These are phyloP conservation scores for Pestalotiopsis sp. DNA, from an alignment of 2,329 filamentous ascomycete genomes.

Conservation along the genomic window DNA sequence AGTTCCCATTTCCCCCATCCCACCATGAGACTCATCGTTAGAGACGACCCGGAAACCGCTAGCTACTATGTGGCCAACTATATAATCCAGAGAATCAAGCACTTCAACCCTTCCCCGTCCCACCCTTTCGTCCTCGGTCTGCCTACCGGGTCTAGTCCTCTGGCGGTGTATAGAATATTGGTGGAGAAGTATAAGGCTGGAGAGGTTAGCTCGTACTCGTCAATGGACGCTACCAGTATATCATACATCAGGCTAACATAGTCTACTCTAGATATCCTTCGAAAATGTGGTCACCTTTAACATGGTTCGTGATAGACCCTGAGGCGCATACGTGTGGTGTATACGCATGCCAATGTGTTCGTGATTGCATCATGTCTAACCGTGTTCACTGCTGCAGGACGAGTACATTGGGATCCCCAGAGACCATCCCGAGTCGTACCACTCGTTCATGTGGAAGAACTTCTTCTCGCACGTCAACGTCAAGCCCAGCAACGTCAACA, in stretches of 20 bases:
- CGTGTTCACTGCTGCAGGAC: constrained; percentile 53
- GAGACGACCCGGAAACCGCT: constrained; percentile 69
- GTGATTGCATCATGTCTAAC: not conserved
- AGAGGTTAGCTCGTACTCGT: constrained; percentile 40
- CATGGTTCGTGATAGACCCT: constrained; percentile 62
- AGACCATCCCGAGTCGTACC: constrained; percentile 84
- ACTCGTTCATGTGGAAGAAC: constrained; percentile 92
- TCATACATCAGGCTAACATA: constrained; percentile 33
- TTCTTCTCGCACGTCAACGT: constrained; percentile 88
- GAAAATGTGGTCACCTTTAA: constrained; percentile 90
- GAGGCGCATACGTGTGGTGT: not conserved
- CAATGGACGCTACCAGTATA: not conserved
- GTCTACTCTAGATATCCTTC: constrained; percentile 69
- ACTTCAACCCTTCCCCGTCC: constrained; percentile 71
- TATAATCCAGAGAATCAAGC: constrained; percentile 79
- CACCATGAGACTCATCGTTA: constrained; percentile 81
- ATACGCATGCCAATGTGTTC: not conserved
- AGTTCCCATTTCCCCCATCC: constrained; percentile 8
- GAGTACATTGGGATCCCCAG: constrained; percentile 85
- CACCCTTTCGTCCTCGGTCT: constrained; percentile 82
- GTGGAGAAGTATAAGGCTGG: constrained; percentile 72
- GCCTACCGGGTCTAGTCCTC: constrained; percentile 80
- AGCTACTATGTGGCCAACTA: constrained; percentile 81
- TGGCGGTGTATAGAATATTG: constrained; percentile 76
- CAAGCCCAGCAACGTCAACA: constrained; percentile 79